Evolutionary conservation across 2,329 filamentous ascomycete genomes (phyloP).

Genomic region (Exophiala calicioides): DNA sequence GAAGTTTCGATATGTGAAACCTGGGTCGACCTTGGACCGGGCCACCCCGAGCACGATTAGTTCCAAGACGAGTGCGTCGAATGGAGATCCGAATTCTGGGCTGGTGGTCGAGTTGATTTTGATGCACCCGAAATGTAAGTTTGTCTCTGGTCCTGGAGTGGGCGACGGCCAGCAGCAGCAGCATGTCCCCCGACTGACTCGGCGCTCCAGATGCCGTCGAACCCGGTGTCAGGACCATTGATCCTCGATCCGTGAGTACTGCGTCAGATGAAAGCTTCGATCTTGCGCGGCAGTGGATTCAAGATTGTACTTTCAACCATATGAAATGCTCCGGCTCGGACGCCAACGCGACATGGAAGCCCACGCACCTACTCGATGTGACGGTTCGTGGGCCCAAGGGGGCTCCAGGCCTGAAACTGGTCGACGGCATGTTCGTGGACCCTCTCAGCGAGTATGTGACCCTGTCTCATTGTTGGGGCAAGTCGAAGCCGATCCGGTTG

Average conservation of each 20-base stretch:
- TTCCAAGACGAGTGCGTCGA: constrained; percentile 14
- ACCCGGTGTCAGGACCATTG: constrained; percentile 29
- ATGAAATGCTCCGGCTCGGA: constrained; percentile 32
- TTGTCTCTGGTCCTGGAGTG: too few species aligned
- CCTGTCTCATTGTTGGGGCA: constrained; percentile 32
- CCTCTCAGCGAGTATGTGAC: constrained; percentile 30
- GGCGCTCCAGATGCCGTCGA: constrained; percentile 28
- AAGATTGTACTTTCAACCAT: constrained; percentile 32
- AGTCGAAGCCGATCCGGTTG: constrained; percentile 26
- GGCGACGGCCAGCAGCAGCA: neutral
- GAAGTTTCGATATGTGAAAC: constrained; percentile 30
- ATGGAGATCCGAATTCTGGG: constrained; percentile 10
- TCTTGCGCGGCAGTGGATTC: constrained; percentile 30
- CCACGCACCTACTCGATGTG: constrained; percentile 32
- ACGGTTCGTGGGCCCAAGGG: constrained; percentile 26
- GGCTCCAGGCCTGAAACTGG: constrained; percentile 28
- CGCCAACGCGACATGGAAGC: constrained; percentile 26
- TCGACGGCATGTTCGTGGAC: constrained; percentile 31
- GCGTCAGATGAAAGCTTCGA: constrained; percentile 29
- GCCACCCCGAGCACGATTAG: constrained; percentile 16
- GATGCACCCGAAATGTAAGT: constrained; percentile 31
- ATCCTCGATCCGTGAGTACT: constrained; percentile 25
- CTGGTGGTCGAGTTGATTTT: constrained; percentile 30
- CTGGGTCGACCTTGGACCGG: constrained; percentile 5
- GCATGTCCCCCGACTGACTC: neutral